Evolutionary conservation across 2,329 filamentous ascomycete genomes (phyloP).

Genomic region (Mycosphaerella sp.): DNA sequence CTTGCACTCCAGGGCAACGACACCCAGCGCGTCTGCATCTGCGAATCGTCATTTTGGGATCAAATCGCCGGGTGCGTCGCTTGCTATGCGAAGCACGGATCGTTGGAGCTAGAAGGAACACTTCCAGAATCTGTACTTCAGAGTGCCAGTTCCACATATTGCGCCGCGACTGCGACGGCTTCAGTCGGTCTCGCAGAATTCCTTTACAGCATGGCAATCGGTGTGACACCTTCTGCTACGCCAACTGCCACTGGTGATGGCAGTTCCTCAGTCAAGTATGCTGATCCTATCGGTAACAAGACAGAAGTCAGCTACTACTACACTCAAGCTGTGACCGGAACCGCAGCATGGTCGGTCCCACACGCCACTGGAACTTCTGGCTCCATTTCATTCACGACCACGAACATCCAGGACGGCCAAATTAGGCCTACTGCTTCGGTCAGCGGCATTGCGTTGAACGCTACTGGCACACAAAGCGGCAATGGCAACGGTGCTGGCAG

Average conservation of each 20-base stretch:
- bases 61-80: constrained; percentile 19
- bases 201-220: constrained; percentile 11
- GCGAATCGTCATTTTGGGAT: constrained; percentile 25
- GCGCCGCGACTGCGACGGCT: constrained; percentile 25
- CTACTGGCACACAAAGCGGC: neutral
- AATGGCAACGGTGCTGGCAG: constrained; percentile 12
- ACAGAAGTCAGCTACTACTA: constrained; percentile 28
- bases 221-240: neutral
- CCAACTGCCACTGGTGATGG: neutral
- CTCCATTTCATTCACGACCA: constrained; percentile 8
- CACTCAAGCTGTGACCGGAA: constrained; percentile 27
- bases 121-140: constrained; percentile 7
- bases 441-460: constrained; percentile 1
- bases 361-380: constrained; percentile 17
- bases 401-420: constrained; percentile 14
- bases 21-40: constrained; percentile 28
- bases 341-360: constrained; percentile 19
- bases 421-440: constrained; percentile 17
- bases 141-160: constrained; percentile 22
- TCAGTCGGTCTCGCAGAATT: constrained; percentile 20
- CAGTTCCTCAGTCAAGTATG: constrained; percentile 9
- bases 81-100: constrained; percentile 25
- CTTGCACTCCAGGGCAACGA: constrained; percentile 15
- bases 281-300: constrained; percentile 27
- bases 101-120: constrained; percentile 7